Evolutionary conservation across 805 yeast species (phyloP), one percentile per base, ranked within the genome.

Genomic region (Tetrapisispora iriomotensis): DNA sequence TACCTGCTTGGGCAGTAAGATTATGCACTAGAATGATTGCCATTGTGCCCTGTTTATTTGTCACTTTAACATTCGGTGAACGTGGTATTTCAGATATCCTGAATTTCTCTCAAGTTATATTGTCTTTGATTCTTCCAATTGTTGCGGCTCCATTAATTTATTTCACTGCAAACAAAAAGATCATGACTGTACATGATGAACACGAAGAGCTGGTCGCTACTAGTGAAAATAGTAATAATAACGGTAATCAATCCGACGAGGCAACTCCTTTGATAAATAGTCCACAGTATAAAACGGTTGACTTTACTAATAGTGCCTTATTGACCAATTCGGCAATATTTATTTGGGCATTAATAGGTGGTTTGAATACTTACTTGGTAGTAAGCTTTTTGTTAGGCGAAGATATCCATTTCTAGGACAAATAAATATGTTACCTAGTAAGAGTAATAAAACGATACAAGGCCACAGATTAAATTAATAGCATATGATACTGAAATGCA

Each of bases 141-240:
- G 92, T 87, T 6, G 77, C 87, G 29, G 95, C 95, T 0, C 96
- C 96, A 18, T 67, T 87, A 52, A 79, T 86, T 42, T 80, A 76
- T 57, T 84, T 86, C 58, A 86, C 95, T 0, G 75, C 84, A 45
- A 73, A 73, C 37, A 77, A 75, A 50, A 61, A 68, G 37, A 74
- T 76, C 43, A 82, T 82, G 92, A 66, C 73, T 28, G 81, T 77
- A 53, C 35, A 64, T 54, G 46, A 70, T 62, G 23, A 38, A 18
- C 32, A 65, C 64, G 45, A 31, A 17, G 37, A 30, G 1, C 24
- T 29, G 9, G 33, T 34, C 3, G 42, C 34, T 6, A 41, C 37
- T 10, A 50, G 43, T 8, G 40, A 38, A 10, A 6, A 13, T 3
- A 3, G 17, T 8, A 24, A 22, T 23, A 15, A 23, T 13, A 15